A percentile compares a stretch with the other conserved stretches of the same genome.
These are phyloP conservation scores for Coriolopsis trogii DNA, from an alignment of 1,284 basidiomycete species.

Conservation along the genomic window DNA sequence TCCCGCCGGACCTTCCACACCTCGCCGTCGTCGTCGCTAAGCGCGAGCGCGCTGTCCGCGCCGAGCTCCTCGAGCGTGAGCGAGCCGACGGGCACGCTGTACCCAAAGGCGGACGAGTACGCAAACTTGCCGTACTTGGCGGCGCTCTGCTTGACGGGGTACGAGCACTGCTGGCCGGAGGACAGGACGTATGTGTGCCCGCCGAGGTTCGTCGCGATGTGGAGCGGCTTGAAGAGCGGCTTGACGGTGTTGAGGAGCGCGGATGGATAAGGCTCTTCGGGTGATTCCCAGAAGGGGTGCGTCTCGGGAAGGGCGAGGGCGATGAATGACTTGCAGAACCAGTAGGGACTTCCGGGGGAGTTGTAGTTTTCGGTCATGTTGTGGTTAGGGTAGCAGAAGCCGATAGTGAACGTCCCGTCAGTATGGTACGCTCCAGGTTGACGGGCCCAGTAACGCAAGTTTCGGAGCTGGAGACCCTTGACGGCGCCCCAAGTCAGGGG, in stretches of 20 bases:
- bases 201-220: slow-evolving; percentile 65
- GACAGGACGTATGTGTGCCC: slow-evolving; percentile 75
- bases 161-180: slow-evolving; percentile 79
- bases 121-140: slow-evolving; percentile 81
- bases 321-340: slow-evolving; percentile 81
- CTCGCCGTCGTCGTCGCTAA: slow-evolving; percentile 70
- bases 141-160: slow-evolving; percentile 75
- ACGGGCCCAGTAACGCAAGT: slow-evolving; percentile 71
- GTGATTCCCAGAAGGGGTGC: slow-evolving; percentile 73
- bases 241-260: slow-evolving; percentile 48
- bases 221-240: slow-evolving; percentile 61
- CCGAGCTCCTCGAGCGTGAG: slow-evolving; percentile 73
- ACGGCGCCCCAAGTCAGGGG: slow-evolving; percentile 76
- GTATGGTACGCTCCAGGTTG: slow-evolving; percentile 62
- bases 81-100: slow-evolving; percentile 71
- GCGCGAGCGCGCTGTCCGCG: slow-evolving; percentile 69
- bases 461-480: slow-evolving; percentile 74
- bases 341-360: slow-evolving; percentile 81
- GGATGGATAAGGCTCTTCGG: slow-evolving; percentile 64
- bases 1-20: slow-evolving; percentile 70
- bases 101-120: slow-evolving; percentile 76
- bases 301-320: slow-evolving; percentile 62
- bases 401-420: slow-evolving; percentile 76
- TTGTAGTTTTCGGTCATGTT: slow-evolving; percentile 83
- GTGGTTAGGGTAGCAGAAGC: slow-evolving; percentile 74